phyloP scores from a whole-genome alignment of 441 rosid species.

The Brassica hybrid region DNA sequence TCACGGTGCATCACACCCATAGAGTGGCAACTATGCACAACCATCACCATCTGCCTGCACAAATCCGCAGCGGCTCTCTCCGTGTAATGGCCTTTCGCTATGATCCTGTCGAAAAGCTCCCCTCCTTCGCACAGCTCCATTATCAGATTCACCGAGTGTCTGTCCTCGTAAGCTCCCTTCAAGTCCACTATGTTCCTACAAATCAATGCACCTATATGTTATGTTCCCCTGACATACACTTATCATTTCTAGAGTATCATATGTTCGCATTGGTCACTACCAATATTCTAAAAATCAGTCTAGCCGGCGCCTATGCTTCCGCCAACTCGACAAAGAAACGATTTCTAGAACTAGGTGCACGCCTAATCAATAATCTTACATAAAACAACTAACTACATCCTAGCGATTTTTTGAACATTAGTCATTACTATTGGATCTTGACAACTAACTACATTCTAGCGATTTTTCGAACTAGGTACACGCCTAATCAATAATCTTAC shows the following conservation, averaged over 20 bases:
- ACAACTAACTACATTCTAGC: too few relatives aligned
- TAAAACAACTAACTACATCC: too few relatives aligned
- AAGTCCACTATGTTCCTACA: slow-evolving; percentile 75
- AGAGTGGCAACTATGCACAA: slow-evolving; percentile 73
- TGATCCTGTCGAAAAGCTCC: slow-evolving; percentile 74
- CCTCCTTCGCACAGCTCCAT: slow-evolving; percentile 84
- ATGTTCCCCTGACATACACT: too few relatives aligned
- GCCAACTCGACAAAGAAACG: background rate
- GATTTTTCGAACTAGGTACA: too few relatives aligned
- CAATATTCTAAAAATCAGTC: background rate
- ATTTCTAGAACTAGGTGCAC: background rate
- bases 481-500: too few relatives aligned
- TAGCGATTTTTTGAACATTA: too few relatives aligned
- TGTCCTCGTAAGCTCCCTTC: slow-evolving; percentile 71
- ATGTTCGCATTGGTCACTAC: background rate
- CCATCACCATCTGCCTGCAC: slow-evolving; percentile 75
- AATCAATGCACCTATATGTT: too few relatives aligned
- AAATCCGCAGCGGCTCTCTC: slow-evolving; percentile 78
- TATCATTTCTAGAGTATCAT: background rate
- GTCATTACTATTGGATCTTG: too few relatives aligned
- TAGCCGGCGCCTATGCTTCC: background rate
- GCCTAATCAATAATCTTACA: too few relatives aligned
- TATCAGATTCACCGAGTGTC: slow-evolving; percentile 63
- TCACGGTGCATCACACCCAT: slow-evolving; percentile 95
- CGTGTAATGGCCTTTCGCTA: slow-evolving; percentile 72